Percentiles rank a stretch among this genome's conserved stretches.
These are phyloP conservation scores for Neofusicoccum sp. DNA, from an alignment of 2,329 filamentous ascomycete genomes.

Conservation along the genomic window DNA sequence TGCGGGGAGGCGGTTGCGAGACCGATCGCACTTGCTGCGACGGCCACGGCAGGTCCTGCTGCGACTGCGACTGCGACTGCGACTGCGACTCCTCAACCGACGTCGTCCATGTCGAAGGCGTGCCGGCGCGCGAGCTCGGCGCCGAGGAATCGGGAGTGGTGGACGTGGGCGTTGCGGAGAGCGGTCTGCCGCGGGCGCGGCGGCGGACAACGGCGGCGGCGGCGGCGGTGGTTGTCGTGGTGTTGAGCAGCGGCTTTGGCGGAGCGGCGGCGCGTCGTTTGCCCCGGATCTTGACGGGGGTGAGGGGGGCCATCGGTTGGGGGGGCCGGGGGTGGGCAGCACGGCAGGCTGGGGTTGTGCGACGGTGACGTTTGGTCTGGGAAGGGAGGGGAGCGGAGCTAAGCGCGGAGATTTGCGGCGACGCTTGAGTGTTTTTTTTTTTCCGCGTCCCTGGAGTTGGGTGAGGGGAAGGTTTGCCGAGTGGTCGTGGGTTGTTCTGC, in stretches of 20 bases:
- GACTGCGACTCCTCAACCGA: background rate
- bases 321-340: background rate
- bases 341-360: background rate
- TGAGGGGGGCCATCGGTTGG: background rate
- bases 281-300: background rate
- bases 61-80: background rate
- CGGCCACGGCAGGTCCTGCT: background rate
- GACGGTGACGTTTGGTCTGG: background rate
- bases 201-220: too few relatives aligned
- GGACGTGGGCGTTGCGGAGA: background rate
- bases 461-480: constrained; percentile 1
- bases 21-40: background rate
- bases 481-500: background rate
- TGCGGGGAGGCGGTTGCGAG: background rate
- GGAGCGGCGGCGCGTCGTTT: background rate
- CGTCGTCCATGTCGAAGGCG: background rate
- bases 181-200: too few relatives aligned
- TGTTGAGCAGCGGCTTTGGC: background rate
- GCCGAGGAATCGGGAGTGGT: too few relatives aligned
- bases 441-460: too few relatives aligned
- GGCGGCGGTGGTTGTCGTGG: too few relatives aligned
- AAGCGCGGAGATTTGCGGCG: constrained; percentile 4
- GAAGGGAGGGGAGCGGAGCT: background rate
- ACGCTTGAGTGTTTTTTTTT: too few relatives aligned
- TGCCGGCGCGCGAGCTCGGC: background rate